phyloP scores from a whole-genome alignment of 2,329 filamentous ascomycete genomes.

The Laburnicola sp. region DNA sequence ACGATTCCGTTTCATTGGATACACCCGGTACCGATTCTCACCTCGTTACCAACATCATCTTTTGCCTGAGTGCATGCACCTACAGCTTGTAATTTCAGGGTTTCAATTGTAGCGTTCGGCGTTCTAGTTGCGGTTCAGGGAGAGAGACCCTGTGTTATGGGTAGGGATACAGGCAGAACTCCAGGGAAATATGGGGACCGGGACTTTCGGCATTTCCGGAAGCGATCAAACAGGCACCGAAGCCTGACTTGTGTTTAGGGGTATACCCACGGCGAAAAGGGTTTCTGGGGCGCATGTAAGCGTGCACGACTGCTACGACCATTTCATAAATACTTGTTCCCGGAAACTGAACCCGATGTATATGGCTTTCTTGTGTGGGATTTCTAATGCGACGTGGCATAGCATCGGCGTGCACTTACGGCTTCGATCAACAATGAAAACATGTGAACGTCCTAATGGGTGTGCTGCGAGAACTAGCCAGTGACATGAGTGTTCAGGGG shows the following conservation, averaged over 20 bases:
- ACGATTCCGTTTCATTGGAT: conserved; percentile 14
- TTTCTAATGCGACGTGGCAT: conserved; percentile 9
- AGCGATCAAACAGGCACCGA: not conserved
- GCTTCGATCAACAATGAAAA: conserved; percentile 1
- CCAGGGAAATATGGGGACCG: not conserved
- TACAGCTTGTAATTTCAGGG: conserved; percentile 7
- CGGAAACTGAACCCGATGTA: conserved; percentile 3
- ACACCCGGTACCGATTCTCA: conserved; percentile 6
- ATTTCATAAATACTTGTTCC: conserved; percentile 3
- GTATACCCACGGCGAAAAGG: conserved; percentile 6
- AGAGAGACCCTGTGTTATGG: conserved; percentile 13
- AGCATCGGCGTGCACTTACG: not conserved
- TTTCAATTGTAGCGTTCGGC: conserved; percentile 24
- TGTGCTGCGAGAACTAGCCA: too few relatives aligned
- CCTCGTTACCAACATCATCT: not conserved
- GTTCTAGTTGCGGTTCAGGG: conserved; percentile 16
- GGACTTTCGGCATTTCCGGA: conserved; percentile 2
- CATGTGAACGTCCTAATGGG: too few relatives aligned
- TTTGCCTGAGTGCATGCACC: not conserved
- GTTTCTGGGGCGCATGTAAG: conserved; percentile 13
- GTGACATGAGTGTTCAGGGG: too few relatives aligned
- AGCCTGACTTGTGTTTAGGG: not conserved
- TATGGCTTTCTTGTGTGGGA: conserved; percentile 9
- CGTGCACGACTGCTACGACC: conserved; percentile 18
- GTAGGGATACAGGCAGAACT: conserved; percentile 5